These are phyloP conservation scores for Colletotrichum sp. DNA, from an alignment of 2,329 filamentous ascomycete species.

Conservation along the genomic window DNA sequence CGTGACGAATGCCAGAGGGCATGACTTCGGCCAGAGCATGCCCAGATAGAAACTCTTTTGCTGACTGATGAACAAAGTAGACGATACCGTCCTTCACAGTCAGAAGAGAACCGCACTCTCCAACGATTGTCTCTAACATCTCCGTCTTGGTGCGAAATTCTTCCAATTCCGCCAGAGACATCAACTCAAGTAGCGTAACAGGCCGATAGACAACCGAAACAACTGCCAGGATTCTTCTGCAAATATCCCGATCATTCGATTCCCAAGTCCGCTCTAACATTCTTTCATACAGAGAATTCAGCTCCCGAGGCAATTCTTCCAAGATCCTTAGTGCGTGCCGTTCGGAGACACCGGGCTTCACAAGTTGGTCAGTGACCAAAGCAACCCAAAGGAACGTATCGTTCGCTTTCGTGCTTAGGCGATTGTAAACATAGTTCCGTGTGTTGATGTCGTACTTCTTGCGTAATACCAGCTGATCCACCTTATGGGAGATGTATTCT, in stretches of 20 bases:
- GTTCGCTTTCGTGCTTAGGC: slow-evolving; percentile 35
- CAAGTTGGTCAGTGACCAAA: slow-evolving; percentile 22
- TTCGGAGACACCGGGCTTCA: not conserved
- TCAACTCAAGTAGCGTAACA: slow-evolving; percentile 33
- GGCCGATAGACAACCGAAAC: slow-evolving; percentile 37
- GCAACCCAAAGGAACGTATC: slow-evolving; percentile 46
- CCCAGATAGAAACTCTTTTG: slow-evolving; percentile 37
- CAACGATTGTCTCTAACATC: not conserved
- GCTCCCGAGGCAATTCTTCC: slow-evolving; percentile 34
- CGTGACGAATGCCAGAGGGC: slow-evolving; percentile 25
- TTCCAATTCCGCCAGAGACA: slow-evolving; percentile 22
- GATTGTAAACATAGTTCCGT: not conserved
- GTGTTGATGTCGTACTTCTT: slow-evolving; percentile 8
- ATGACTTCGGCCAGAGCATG: not conserved
- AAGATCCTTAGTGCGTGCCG: slow-evolving; percentile 20
- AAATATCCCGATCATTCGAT: slow-evolving; percentile 32
- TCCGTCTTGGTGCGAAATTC: not conserved
- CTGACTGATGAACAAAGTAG: slow-evolving; percentile 48
- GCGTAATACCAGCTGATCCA: slow-evolving; percentile 25
- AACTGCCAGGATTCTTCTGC: slow-evolving; percentile 36
- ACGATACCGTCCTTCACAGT: slow-evolving; percentile 30
- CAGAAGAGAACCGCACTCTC: slow-evolving; percentile 25
- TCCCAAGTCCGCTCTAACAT: slow-evolving; percentile 41
- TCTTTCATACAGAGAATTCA: slow-evolving; percentile 39
- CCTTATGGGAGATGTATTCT: slow-evolving; percentile 37